These are phyloP conservation scores for Carallia pectinifolia DNA, from an alignment of 345 rosid genomes.

Conservation along the genomic window DNA sequence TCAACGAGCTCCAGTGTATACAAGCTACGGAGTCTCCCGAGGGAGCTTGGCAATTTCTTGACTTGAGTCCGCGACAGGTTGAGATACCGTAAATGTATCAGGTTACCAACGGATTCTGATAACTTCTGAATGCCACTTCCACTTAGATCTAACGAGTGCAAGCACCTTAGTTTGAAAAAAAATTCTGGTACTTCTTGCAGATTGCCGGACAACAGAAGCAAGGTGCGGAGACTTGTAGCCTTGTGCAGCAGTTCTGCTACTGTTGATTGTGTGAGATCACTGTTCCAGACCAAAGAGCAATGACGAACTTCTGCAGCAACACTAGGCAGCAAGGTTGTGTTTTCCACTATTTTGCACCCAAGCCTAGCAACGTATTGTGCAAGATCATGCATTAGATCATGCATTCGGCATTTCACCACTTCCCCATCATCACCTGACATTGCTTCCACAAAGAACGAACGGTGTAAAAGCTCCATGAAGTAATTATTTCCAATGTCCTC, in stretches of 20 bases:
- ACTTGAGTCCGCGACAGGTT: slow-evolving; percentile 3
- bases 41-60: background rate
- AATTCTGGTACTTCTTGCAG: background rate
- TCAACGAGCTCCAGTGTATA: background rate
- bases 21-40: background rate
- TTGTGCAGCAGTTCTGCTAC: background rate
- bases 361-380: background rate
- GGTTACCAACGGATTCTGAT: background rate
- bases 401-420: slow-evolving; percentile 7
- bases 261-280: background rate
- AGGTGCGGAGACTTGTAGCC: background rate
- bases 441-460: background rate
- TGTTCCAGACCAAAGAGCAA: background rate
- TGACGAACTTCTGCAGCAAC: slow-evolving; percentile 2
- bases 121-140: background rate
- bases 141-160: slow-evolving; percentile 1
- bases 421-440: background rate
- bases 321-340: background rate
- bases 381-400: slow-evolving; percentile 10
- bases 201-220: background rate
- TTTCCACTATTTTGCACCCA: background rate
- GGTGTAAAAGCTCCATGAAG: background rate
- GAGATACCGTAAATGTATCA: slow-evolving; percentile 9
- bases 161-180: background rate
- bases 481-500: slow-evolving; percentile 6